Evolutionary conservation across 1,284 basidiomycete genomes (phyloP).

Genomic region (Paramarasmius palmivorus): DNA sequence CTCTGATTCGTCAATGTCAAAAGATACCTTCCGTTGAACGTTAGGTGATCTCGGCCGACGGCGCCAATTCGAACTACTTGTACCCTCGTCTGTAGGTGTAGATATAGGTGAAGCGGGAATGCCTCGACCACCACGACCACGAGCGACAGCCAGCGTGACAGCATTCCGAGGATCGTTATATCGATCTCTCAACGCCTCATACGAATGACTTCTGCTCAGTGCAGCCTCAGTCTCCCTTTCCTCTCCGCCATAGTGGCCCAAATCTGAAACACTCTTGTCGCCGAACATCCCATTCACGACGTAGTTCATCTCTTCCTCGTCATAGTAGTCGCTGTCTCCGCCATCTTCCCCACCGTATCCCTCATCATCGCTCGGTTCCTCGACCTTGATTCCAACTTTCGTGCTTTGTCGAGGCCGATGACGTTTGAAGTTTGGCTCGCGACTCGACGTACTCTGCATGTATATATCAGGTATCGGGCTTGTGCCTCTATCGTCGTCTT

Average conservation of each 20-base stretch:
- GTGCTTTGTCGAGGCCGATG: slow-evolving; percentile 5
- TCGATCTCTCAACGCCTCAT: slow-evolving; percentile 21
- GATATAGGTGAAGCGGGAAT: not conserved
- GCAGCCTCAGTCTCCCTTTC: slow-evolving; percentile 14
- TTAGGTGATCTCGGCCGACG: too few relatives aligned
- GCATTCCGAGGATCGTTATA: slow-evolving; percentile 16
- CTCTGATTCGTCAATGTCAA: not conserved
- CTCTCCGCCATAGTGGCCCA: slow-evolving; percentile 4
- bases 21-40: not conserved
- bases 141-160: slow-evolving; percentile 9
- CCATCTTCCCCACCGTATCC: slow-evolving; percentile 1
- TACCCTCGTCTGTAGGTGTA: too few relatives aligned
- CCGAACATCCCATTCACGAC: slow-evolving; percentile 3
- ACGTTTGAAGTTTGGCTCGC: not conserved
- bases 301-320: slow-evolving; percentile 7
- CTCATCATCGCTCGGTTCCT: slow-evolving; percentile 12
- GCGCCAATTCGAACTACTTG: too few relatives aligned
- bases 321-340: not conserved
- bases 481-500: not conserved
- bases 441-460: not conserved
- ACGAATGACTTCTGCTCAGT: slow-evolving; percentile 27
- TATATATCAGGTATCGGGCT: not conserved
- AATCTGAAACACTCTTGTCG: not conserved
- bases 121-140: not conserved
- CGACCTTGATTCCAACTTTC: slow-evolving; percentile 13